Evolutionary conservation across 2,329 filamentous ascomycete genomes (phyloP), one percentile per base, ranked within the genome.

Genomic region (Fusarium phyllophilum): DNA sequence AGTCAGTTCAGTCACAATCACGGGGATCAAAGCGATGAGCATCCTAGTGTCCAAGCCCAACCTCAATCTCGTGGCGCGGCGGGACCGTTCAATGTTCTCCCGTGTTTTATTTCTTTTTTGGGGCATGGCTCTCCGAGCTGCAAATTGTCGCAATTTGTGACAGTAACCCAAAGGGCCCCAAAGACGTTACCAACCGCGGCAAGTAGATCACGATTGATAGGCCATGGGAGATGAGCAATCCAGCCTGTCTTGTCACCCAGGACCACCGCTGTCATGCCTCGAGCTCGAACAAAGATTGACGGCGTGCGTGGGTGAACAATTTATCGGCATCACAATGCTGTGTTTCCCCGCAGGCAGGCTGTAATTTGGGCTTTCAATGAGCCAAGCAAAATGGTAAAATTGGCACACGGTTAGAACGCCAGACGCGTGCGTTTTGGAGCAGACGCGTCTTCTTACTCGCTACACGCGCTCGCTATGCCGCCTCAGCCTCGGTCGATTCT

Each of bases 121-220:
- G 58, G 68, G 68, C 55, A 62, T 72, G 60, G 58, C 49, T 68
- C 62, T 70, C 67, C 59, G 58, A 45, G 34, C 38, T 65, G 46
- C 41, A 74, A 75, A 72, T 74, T 74, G 65, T 73, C 57, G 67
- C 42, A 74, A 74, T 74, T 73, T 74, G 60, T 55, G 51, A 55
- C 12, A 29, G 34, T 29, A 54, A 38, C 49, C 49, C 31, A 34
- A 34, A 51, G 29, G 33, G 8, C 33, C 49, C 49, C 18, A 38
- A 55, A 41, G 48, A 64, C 54, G 45, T 45, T 62, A 39, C 71
- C 62, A 62, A 54, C 55, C 46, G 61, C 52, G 55, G 66, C 56
- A 24, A 24, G 46, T 29, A 46, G 39, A 52, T 56, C 62, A 51
- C 49, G 29, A 70, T 68, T 68, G 64, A 70, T 74, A 73, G 60